phyloP scores from a whole-genome alignment of 2,329 filamentous ascomycete genomes.

The Colletotrichum australisinense region DNA sequence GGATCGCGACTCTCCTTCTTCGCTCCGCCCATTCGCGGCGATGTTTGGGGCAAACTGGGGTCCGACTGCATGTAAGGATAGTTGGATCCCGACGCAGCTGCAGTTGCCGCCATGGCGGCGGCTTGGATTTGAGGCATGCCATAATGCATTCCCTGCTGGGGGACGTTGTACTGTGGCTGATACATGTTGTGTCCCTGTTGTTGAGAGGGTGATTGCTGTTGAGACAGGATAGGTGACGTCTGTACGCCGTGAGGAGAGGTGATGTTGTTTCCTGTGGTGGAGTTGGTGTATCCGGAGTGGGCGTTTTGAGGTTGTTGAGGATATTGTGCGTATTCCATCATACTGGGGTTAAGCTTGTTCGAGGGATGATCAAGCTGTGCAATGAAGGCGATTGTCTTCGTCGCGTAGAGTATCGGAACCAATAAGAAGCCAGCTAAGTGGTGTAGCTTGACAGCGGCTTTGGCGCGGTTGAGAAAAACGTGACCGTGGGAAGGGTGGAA shows the following conservation, averaged over 20 bases:
- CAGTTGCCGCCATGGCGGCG: slow-evolving; percentile 91
- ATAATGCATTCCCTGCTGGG: slow-evolving; percentile 83
- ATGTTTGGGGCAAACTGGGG: slow-evolving; percentile 74
- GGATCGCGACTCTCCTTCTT: slow-evolving; percentile 79
- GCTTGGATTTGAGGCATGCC: slow-evolving; percentile 86
- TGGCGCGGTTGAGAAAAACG: slow-evolving; percentile 18
- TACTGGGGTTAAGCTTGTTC: slow-evolving; percentile 49
- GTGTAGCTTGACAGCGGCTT: slow-evolving; percentile 12
- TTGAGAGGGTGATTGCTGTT: slow-evolving; percentile 72
- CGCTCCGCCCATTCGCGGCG: slow-evolving; percentile 80
- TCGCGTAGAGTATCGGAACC: slow-evolving; percentile 40
- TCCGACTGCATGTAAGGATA: slow-evolving; percentile 81
- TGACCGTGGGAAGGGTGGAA: slow-evolving; percentile 4
- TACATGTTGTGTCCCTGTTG: slow-evolving; percentile 82
- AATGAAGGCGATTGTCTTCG: slow-evolving; percentile 41
- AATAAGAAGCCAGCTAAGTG: slow-evolving; percentile 12
- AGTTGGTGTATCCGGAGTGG: slow-evolving; percentile 73
- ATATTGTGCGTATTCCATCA: slow-evolving; percentile 83
- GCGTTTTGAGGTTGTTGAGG: slow-evolving; percentile 76
- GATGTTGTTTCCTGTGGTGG: slow-evolving; percentile 68
- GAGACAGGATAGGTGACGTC: slow-evolving; percentile 83
- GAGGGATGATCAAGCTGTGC: slow-evolving; percentile 12
- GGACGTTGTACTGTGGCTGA: slow-evolving; percentile 79
- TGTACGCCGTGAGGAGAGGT: slow-evolving; percentile 79
- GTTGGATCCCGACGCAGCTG: slow-evolving; percentile 86